phyloP scores from a whole-genome alignment of 352 stramenopile species.

The Globisporangium sylvaticum region DNA sequence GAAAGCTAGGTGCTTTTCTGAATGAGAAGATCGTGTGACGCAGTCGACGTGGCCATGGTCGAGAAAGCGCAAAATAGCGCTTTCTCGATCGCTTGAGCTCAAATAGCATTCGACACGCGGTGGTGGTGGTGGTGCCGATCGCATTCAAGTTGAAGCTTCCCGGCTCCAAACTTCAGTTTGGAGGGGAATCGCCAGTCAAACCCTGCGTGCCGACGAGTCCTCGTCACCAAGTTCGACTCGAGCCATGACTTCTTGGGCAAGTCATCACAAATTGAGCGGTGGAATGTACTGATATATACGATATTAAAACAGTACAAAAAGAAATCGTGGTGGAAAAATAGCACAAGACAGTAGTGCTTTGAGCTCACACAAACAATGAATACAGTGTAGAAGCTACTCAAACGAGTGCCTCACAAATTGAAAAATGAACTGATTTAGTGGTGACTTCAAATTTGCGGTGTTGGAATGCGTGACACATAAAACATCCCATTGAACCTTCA shows the following conservation, averaged over 20 bases:
- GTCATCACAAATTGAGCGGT: background rate
- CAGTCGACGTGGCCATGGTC: background rate
- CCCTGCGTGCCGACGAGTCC: background rate
- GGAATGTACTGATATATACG: background rate
- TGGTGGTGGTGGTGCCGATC: too few species aligned
- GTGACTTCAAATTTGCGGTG: background rate
- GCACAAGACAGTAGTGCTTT: background rate
- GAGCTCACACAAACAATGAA: background rate
- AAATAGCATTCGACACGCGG: background rate
- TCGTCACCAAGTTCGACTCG: background rate
- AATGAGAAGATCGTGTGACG: background rate
- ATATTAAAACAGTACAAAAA: background rate
- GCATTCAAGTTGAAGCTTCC: conserved; percentile 4
- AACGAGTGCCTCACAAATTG: background rate
- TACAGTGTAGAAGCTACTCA: background rate
- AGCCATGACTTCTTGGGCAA: background rate
- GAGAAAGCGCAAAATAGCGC: background rate
- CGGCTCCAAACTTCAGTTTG: background rate
- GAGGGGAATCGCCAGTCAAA: background rate
- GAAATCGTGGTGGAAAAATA: background rate
- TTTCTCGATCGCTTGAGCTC: background rate
- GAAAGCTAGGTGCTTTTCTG: background rate
- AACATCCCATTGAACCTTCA: background rate
- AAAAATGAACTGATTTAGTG: background rate
- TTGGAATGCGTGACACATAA: conserved; percentile 5